Evolutionary conservation across 306 rosid genomes (phyloP).

Genomic region (Gastrolobium bilobum): DNA sequence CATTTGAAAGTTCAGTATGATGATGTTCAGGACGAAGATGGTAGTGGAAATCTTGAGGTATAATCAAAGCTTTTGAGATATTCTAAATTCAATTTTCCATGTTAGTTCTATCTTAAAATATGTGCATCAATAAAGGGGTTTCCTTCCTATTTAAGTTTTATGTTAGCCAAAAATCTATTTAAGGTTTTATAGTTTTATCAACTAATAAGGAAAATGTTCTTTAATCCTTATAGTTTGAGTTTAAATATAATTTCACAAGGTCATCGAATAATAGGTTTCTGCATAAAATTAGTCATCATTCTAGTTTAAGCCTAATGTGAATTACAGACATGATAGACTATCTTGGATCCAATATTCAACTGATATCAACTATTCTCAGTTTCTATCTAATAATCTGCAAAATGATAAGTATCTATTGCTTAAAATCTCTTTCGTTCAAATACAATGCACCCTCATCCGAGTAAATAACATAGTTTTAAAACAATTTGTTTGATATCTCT

Average conservation of each 20-base stretch:
- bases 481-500: conserved; percentile 6
- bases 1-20: conserved; percentile 81
- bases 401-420: conserved; percentile 15
- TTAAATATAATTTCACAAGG: background rate
- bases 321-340: conserved; percentile 13
- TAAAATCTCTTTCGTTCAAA: background rate
- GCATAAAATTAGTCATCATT: conserved; percentile 7
- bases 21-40: conserved; percentile 92
- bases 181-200: conserved; percentile 4
- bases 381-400: background rate
- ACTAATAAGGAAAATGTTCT: background rate
- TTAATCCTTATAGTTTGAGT: background rate
- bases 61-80: conserved; percentile 33
- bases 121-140: conserved; percentile 9
- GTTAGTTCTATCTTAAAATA: conserved; percentile 43
- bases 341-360: background rate
- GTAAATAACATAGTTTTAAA: background rate
- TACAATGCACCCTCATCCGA: background rate
- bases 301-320: conserved; percentile 13
- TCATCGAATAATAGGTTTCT: background rate
- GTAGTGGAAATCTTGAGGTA: conserved; percentile 92
- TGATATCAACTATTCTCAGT: conserved; percentile 6
- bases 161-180: background rate
- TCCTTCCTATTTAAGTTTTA: conserved; percentile 17
- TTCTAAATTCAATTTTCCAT: conserved; percentile 30